Evolutionary conservation across 2,329 filamentous ascomycete species (phyloP).

Genomic region (Plenodomus biglobosus): DNA sequence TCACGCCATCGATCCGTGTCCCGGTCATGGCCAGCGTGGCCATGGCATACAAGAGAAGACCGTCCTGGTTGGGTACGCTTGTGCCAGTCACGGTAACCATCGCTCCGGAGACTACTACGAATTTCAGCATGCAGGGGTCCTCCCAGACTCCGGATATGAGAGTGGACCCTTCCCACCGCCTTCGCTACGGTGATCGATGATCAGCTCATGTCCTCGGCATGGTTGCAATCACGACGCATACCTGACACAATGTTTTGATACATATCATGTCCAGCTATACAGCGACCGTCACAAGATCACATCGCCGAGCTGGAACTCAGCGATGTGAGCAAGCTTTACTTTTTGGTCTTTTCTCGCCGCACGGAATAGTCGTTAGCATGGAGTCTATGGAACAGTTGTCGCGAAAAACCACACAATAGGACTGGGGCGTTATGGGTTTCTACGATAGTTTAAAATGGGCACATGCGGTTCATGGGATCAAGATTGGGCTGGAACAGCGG

Average conservation of each 20-base stretch:
- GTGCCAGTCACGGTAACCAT: constrained; percentile 56
- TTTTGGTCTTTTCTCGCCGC: not conserved
- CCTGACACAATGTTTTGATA: not conserved
- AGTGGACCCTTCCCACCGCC: constrained; percentile 26
- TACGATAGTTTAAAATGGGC: not conserved
- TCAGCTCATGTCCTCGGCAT: not conserved
- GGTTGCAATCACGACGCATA: not conserved
- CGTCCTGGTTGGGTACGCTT: constrained; percentile 82
- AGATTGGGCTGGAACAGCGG: too few relatives aligned
- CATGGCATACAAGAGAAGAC: constrained; percentile 73
- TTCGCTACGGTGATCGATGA: constrained; percentile 11
- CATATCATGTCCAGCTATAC: not conserved
- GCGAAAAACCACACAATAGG: constrained; percentile 18
- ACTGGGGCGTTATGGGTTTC: not conserved
- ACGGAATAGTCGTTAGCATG: constrained; percentile 25
- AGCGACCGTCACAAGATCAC: not conserved
- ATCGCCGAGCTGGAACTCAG: not conserved
- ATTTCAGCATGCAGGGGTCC: constrained; percentile 20
- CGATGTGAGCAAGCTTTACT: not conserved
- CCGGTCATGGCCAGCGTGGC: constrained; percentile 70
- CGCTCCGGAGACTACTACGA: constrained; percentile 18
- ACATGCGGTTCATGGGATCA: not conserved
- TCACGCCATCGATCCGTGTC: constrained; percentile 82
- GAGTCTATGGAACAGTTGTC: constrained; percentile 16
- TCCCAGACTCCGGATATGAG: constrained; percentile 35